Base-by-base conservation (phyloP, 2,329 filamentous ascomycete species). In the Verticillium klebahnii region DNA sequence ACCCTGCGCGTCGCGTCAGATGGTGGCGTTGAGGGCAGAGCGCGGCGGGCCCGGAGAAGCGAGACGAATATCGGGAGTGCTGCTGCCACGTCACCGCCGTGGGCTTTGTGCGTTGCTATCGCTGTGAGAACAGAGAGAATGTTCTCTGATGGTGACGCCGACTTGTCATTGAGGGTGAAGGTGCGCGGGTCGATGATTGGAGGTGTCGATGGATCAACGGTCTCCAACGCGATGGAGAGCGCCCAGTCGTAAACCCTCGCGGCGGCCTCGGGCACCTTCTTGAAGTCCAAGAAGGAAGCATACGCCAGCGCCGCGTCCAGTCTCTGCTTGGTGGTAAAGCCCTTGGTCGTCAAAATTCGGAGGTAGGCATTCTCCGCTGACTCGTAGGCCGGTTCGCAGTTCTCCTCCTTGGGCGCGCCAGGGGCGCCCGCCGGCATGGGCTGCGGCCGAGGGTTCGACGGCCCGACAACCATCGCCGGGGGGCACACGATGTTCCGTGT, bases 11-110 rank as follows among this genome's bases (percentile, higher is more conserved):
- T 52, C 19, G 45, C 4, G 39, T 63, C 60, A 9, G 66, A 64
- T 1, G 74, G 74, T 17, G 73, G 69, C 19, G 72, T 65, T 2
- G 77, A 70, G 60, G 77, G 82, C 56, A 78, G 87, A 70, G 69
- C 88, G 74, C 90, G 87, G 29, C 92, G 87, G 9, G 92, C 90
- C 66, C 91, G 88, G 12, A 98, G 86, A 55, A 96, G 80, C 32
- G 93, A 96, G 50, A 96, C 82, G 69, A 96, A 90, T 59, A 96
- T 91, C 2, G 94, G 91, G 1, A 98, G 83, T 1, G 94, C 92
- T 4, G 82, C 76, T 7, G 85, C 75, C 19, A 92, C 71, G 66
- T 93, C 84, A 19, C 86, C 89, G 61, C 80, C 82, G 55, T 86
- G 83, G 7, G 93, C 94, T 67, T 89, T 86, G 76, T 95, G 90